phyloP scores from a whole-genome alignment of 1,139 yeast genomes.

The Meyerozyma smithsonii region DNA sequence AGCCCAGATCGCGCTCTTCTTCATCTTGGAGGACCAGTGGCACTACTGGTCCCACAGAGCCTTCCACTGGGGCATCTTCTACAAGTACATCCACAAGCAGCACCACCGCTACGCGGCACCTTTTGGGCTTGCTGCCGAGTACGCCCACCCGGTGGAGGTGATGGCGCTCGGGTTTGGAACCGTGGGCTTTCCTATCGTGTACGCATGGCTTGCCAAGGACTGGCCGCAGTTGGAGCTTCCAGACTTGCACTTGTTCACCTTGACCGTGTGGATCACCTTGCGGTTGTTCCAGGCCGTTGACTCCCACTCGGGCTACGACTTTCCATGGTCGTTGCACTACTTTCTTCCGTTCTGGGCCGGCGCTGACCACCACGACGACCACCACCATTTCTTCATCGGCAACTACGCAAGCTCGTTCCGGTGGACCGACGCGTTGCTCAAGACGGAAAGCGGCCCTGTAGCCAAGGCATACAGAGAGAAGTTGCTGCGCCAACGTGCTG shows the following conservation, averaged over 20 bases:
- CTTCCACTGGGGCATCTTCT: constrained; percentile 43
- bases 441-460: constrained; percentile 42
- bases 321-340: constrained; percentile 46
- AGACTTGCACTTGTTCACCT: constrained; percentile 39
- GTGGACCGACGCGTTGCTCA: constrained; percentile 43
- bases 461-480: constrained; percentile 37
- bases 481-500: constrained; percentile 9
- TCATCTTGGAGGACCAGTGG: constrained; percentile 44
- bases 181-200: constrained; percentile 42
- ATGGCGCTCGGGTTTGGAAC: constrained; percentile 43
- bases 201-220: constrained; percentile 31
- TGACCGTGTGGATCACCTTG: constrained; percentile 38
- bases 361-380: constrained; percentile 47
- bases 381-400: constrained; percentile 44
- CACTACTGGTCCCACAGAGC: constrained; percentile 45
- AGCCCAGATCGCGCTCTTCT: constrained; percentile 34
- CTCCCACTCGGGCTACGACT: constrained; percentile 46
- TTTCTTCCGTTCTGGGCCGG: constrained; percentile 49
- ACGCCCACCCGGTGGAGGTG: constrained; percentile 47
- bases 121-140: constrained; percentile 46
- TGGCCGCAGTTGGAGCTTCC: constrained; percentile 8
- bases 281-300: constrained; percentile 47
- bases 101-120: constrained; percentile 50
- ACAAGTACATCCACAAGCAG: constrained; percentile 45
- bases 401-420: constrained; percentile 43